Base-by-base conservation (phyloP, 345 rosid genomes). In the Linum tenue region DNA sequence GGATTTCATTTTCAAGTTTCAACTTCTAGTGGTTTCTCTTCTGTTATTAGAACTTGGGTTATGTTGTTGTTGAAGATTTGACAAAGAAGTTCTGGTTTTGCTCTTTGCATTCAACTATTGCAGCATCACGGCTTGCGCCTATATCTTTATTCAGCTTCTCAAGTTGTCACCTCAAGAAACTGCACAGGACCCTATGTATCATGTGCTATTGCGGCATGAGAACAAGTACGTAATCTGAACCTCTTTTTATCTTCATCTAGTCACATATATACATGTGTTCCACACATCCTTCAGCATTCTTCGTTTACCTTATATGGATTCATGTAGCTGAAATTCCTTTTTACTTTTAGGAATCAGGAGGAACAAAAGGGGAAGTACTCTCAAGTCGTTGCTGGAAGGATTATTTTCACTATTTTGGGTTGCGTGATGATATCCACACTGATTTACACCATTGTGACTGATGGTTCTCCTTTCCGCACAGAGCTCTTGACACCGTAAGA, bases 401-500 rank as follows among this genome's bases (percentile, higher is more conserved):
- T 84, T 60, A 17, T 74, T 63, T 92, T 92, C 72, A 75, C 78
- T 75, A 66, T 70, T 62, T 74, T 92, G 67, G 97, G 97, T 41
- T 76, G 73, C 67, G 57, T 87, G 71, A 87, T 89, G 96, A 57
- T 84, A 59, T 88, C 81, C 66, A 91, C 96, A 73, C 76, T 92
- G 76, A 15, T 83, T 67, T 89, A 82, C 78, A 86, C 94, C 55
- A 39, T 83, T 62, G 56, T 73, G 44, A 88, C 95, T 43, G 78
- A 85, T 76, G 97, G 98, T 67, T 80, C 87, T 38, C 98, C 97
- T 70, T 92, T 92, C 68, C 91, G 89, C 65, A 80, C 65, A 77
- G 98, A 92, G 67, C 89, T 92, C 39, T 60, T 82, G 2, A 84
- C 86, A 62, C 98, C 91, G 96, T 92, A 70, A 92, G 89, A 72